Evolutionary conservation across 164 flowering plant genomes (phyloP).

Genomic region (Vitis rotundifolia): DNA sequence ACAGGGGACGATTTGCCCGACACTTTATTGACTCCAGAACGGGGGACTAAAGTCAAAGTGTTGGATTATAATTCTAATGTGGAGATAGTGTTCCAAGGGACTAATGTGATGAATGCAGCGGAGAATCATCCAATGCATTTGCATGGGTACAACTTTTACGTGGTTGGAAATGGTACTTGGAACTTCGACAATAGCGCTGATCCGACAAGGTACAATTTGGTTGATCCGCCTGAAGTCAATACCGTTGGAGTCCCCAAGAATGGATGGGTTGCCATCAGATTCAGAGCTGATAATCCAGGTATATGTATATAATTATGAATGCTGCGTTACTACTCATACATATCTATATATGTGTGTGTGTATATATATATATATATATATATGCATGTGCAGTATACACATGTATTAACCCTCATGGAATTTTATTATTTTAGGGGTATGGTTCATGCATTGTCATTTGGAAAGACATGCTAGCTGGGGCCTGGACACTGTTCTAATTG

Average conservation of each 20-base stretch:
- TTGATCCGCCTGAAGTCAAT: conserved; percentile 21
- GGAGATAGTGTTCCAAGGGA: conserved; percentile 23
- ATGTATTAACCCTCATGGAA: too few relatives aligned
- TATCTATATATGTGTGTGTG: neutral
- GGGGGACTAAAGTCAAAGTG: conserved; percentile 9
- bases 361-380: too few relatives aligned
- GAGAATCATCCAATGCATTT: conserved; percentile 26
- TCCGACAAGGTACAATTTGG: conserved; percentile 17
- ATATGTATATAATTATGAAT: neutral
- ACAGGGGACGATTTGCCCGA: conserved; percentile 8
- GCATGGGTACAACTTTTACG: conserved; percentile 26
- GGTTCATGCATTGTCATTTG: conserved; percentile 12
- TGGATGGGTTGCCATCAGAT: conserved; percentile 28
- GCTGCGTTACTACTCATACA: neutral
- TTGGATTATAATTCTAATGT: conserved; percentile 13
- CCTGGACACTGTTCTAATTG: conserved; percentile 8
- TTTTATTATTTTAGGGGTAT: neutral
- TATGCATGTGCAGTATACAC: too few relatives aligned
- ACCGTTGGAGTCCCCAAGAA: conserved; percentile 21
- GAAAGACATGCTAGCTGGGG: conserved; percentile 8
- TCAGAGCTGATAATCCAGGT: conserved; percentile 25
- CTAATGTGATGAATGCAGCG: conserved; percentile 7
- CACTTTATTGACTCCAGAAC: neutral
- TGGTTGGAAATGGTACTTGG: conserved; percentile 22
- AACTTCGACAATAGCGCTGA: conserved; percentile 13